Evolutionary conservation across 495 filamentous ascomycete species (phyloP).

Genomic region (Filosporella fistucella): DNA sequence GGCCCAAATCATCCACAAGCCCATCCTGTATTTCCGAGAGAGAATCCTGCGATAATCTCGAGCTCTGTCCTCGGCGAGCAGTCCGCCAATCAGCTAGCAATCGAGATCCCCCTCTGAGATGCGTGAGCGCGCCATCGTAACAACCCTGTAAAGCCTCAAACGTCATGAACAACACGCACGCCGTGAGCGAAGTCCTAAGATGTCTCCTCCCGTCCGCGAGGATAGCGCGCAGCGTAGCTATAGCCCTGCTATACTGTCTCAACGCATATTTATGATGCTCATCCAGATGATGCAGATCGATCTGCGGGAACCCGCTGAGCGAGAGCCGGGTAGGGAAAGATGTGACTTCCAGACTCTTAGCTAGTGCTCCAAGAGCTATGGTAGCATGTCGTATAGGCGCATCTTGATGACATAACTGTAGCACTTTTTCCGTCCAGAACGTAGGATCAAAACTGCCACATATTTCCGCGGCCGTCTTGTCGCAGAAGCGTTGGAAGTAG

Average conservation of each 20-base stretch:
- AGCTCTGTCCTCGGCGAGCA: slow-evolving; percentile 17
- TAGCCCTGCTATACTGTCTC: slow-evolving; percentile 22
- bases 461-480: slow-evolving; percentile 52
- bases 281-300: slow-evolving; percentile 23
- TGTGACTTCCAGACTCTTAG: slow-evolving; percentile 40
- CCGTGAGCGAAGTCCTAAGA: slow-evolving; percentile 21
- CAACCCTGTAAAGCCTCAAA: slow-evolving; percentile 25
- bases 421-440: slow-evolving; percentile 55
- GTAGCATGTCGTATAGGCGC: slow-evolving; percentile 62
- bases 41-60: slow-evolving; percentile 22
- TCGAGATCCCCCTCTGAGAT: slow-evolving; percentile 22
- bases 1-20: slow-evolving; percentile 22
- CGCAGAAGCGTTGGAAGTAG: slow-evolving; percentile 57
- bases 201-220: slow-evolving; percentile 21
- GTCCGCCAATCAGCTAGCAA: slow-evolving; percentile 25
- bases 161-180: slow-evolving; percentile 22
- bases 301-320: slow-evolving; percentile 23
- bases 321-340: slow-evolving; percentile 24
- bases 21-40: slow-evolving; percentile 25
- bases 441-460: slow-evolving; percentile 56
- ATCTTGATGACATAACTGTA: slow-evolving; percentile 57
- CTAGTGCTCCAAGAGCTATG: slow-evolving; percentile 58
- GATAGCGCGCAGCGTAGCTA: slow-evolving; percentile 17
- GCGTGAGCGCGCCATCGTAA: slow-evolving; percentile 24
- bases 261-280: slow-evolving; percentile 25